Base-by-base conservation (phyloP, 768 basidiomycete species). In the Suillus fuscotomentosus region DNA sequence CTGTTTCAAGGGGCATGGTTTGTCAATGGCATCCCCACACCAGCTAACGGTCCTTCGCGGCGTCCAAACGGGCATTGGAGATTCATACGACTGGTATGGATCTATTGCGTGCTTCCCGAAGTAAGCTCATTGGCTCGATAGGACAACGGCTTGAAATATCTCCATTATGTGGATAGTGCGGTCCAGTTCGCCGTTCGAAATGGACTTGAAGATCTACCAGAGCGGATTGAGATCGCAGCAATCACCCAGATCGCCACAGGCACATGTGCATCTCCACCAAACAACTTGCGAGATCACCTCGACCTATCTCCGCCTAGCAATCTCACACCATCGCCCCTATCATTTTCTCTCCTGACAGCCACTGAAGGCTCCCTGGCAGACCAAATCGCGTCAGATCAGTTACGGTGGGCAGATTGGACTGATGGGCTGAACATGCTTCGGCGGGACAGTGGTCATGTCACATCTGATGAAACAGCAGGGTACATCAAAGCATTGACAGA, bases 1-100 rank as follows among this genome's bases (percentile, higher is more conserved):
- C 76, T 97, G 45, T 78, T 94, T 54, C 90, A 94, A 72, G 95
- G 95, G 39, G 91, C 93, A 24, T 97, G 95, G 95, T 96, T 97
- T 75, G 85, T 92, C 67, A 94, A 90, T 70, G 94, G 88, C 1
- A 77, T 90, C 45, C 87, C 88, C 0, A 76, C 82, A 48, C 68
- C 77, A 31, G 70, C 78, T 17, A 82, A 83, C 20, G 73, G 72
- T 11, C 71, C 79, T 15, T 71, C 81, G 53, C 84, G 87, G 55
- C 82, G 88, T 50, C 86, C 88, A 2, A 83, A 76, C 36, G 81
- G 86, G 45, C 87, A 87, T 3, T 97, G 94, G 94, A 82, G 92
- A 53, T 97, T 96, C 75, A 88, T 95, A 82, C 83, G 95, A 68
- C 76, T 97, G 74, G 93, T 94, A 75, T 68, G 81, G 69, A 27